Base-by-base conservation (phyloP, 139 green algal genomes). In the Limnomonas spitsbergensis region DNA sequence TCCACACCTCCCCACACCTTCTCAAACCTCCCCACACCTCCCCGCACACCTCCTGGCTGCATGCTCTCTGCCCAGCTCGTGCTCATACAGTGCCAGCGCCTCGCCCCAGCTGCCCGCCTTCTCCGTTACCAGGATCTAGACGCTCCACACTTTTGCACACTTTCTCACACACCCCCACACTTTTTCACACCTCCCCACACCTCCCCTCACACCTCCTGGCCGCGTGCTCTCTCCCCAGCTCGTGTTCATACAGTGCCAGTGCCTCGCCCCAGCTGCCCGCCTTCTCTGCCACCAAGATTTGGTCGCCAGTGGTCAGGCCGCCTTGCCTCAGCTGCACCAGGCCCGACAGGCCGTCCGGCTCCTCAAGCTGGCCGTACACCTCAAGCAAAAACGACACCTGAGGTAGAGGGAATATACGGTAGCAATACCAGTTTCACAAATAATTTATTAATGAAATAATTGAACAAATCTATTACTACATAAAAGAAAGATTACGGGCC, bases 331-430 rank as follows among this genome's bases (percentile, higher is more conserved):
- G 82, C 29, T 91, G 86, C 34, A 95, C 78, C 54, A 97, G 77
- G 37, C 92, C 92, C 53, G 87, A 83, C 37, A 98, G 70, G 0
- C 91, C 92, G 74, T 98, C 95, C 7, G 95, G 93, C 80, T 98
- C 95, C 74, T 97, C 95, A 73, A 98, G 81, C 52, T 89, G 87
- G 1, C 90, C 86, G 74, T 98, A 98, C 53, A 97, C 89, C 75
- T 95, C 90, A 76, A 96, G 82, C 66, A 98, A 78, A 78, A 98
- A 96, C 0, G 88, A 87, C 35, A 98, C 93, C 75, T 97, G 84
- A 0, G 52, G 1, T 7, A 31, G 20, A 61, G 20, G 47, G 20
- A 14, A 61, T 29, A 61, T 14, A 54, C 72, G n/a, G n/a, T n/a
- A n/a, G n/a, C n/a, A n/a, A n/a, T n/a, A n/a, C n/a, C n/a, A n/a